These are phyloP conservation scores for Parastagonospora nodorum DNA, from an alignment of 2,329 filamentous ascomycete genomes.

Conservation along the genomic window DNA sequence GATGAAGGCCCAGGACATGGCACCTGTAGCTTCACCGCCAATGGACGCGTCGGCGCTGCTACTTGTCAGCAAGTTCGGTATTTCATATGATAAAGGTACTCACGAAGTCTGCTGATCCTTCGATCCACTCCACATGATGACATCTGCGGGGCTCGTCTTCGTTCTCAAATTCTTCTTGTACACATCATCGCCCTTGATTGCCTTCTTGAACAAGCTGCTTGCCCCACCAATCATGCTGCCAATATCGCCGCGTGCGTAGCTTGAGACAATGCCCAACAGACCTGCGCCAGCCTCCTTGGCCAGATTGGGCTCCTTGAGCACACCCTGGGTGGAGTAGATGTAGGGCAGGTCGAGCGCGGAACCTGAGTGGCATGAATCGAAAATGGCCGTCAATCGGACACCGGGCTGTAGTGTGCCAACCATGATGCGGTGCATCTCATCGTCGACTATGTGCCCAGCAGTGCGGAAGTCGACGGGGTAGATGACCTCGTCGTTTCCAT, in stretches of 20 bases:
- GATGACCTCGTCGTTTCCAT: conserved; percentile 82
- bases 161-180: conserved; percentile 82
- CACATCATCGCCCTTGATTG: conserved; percentile 76
- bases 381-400: conserved; percentile 81
- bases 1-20: conserved; percentile 99
- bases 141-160: conserved; percentile 92
- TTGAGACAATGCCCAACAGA: conserved; percentile 71
- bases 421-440: conserved; percentile 81
- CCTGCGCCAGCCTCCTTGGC: conserved; percentile 79
- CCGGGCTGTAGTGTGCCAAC: conserved; percentile 79
- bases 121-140: conserved; percentile 97
- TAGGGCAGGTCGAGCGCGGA: conserved; percentile 79
- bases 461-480: conserved; percentile 82
- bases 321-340: conserved; percentile 78
- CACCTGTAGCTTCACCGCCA: conserved; percentile 85
- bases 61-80: conserved; percentile 2
- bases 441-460: conserved; percentile 80
- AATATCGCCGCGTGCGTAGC: conserved; percentile 84
- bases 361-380: conserved; percentile 81
- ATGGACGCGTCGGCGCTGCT: conserved; percentile 89
- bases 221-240: conserved; percentile 78
- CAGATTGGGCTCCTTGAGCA: conserved; percentile 80
- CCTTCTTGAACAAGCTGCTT: conserved; percentile 87
- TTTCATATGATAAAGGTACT: conserved; percentile 45
- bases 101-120: conserved; percentile 95